phyloP scores from a whole-genome alignment of 495 filamentous ascomycete species.

The Tuber aestivum region DNA sequence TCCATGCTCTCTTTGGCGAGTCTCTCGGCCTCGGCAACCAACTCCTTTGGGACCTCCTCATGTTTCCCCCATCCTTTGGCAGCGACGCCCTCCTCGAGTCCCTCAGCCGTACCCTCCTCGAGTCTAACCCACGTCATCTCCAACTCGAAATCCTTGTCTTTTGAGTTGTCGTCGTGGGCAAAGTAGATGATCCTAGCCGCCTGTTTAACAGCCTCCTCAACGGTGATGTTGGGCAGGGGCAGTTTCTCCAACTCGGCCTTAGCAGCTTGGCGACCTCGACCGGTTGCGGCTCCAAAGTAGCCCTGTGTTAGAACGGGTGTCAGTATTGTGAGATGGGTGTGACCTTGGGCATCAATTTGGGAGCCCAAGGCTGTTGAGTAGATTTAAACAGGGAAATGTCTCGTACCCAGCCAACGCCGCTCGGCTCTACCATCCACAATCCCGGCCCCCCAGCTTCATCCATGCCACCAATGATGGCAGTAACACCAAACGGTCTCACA shows the following conservation, averaged over 20 bases:
- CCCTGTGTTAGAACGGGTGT: conserved; percentile 50
- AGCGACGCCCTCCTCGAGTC: conserved; percentile 18
- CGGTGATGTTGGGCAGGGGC: conserved; percentile 72
- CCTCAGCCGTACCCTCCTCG: conserved; percentile 72
- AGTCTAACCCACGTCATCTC: conserved; percentile 98
- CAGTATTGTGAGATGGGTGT: not conserved
- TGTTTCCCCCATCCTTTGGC: conserved; percentile 57
- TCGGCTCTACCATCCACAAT: conserved; percentile 98
- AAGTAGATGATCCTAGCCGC: conserved; percentile 94
- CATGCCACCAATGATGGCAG: conserved; percentile 88
- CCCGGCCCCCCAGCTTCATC: conserved; percentile 86
- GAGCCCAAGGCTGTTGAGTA: not conserved
- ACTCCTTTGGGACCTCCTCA: conserved; percentile 79
- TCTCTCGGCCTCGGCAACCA: conserved; percentile 85
- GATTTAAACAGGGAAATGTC: not conserved
- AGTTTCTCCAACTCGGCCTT: conserved; percentile 98
- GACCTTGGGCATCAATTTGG: not conserved
- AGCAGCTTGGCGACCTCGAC: conserved; percentile 89
- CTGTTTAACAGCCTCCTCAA: conserved; percentile 87
- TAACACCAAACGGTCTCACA: conserved; percentile 93
- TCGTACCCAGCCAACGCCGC: conserved; percentile 84
- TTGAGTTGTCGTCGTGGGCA: conserved; percentile 90
- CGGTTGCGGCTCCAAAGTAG: conserved; percentile 95
- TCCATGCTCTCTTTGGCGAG: conserved; percentile 72
- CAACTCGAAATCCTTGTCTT: conserved; percentile 97